Conservation (phyloP, 768 basidiomycete species). For the Mycena alexandri region DNA sequence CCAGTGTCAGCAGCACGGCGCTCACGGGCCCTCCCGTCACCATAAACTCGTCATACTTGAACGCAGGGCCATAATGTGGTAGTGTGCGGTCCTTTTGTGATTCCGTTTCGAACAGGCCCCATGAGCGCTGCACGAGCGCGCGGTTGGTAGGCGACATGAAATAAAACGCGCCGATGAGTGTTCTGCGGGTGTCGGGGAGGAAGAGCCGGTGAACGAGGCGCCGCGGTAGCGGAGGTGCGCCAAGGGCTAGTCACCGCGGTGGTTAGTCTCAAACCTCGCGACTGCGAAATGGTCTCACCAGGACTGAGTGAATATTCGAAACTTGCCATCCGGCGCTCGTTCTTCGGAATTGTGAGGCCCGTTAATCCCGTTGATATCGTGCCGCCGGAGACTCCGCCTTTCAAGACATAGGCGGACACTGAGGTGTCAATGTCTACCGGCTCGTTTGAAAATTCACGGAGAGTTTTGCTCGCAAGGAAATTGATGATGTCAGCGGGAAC, state of each 20-base stretch:
- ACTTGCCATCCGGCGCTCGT: slow-evolving; percentile 47
- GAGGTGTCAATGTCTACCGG: slow-evolving; percentile 65
- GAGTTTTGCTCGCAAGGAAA: slow-evolving; percentile 76
- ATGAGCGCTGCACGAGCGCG: slow-evolving; percentile 61
- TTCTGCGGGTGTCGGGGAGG: slow-evolving; percentile 51
- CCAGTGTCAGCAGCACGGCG: slow-evolving; percentile 56
- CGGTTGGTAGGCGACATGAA: slow-evolving; percentile 58
- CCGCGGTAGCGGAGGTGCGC: slow-evolving; percentile 40
- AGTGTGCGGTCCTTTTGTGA: slow-evolving; percentile 43
- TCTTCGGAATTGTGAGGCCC: slow-evolving; percentile 53
- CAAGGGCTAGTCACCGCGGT: slow-evolving; percentile 36
- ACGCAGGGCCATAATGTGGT: slow-evolving; percentile 71
- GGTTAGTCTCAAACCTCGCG: slow-evolving; percentile 15
- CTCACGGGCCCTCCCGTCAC: slow-evolving; percentile 53
- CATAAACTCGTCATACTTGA: slow-evolving; percentile 83
- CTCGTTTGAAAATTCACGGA: slow-evolving; percentile 59
- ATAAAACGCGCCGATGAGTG: slow-evolving; percentile 52
- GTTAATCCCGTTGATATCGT: slow-evolving; percentile 62
- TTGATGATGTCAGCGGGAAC: slow-evolving; percentile 80
- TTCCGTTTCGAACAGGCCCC: slow-evolving; percentile 57
- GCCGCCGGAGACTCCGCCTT: slow-evolving; percentile 73
- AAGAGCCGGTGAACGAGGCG: slow-evolving; percentile 53
- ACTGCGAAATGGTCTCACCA: slow-evolving; percentile 41
- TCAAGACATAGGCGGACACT: slow-evolving; percentile 61
- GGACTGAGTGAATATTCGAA: slow-evolving; percentile 58